phyloP scores from a whole-genome alignment of 1,139 yeast species.

The Yamadazyma aaseri region DNA sequence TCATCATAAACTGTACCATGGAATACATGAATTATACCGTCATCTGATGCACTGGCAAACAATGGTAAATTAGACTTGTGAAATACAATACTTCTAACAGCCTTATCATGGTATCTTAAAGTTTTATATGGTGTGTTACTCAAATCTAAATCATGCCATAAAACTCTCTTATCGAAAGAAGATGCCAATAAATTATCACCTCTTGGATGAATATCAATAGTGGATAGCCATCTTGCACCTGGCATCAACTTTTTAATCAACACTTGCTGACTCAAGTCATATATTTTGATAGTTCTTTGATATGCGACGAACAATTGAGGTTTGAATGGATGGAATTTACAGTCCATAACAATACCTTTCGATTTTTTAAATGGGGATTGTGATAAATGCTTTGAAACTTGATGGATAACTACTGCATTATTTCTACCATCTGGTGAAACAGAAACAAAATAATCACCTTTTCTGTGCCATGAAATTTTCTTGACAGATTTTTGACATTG shows the following conservation, averaged over 20 bases:
- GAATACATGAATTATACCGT: conserved; percentile 90
- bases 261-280: conserved; percentile 85
- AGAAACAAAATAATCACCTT: conserved; percentile 94
- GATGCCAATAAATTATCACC: conserved; percentile 94
- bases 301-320: conserved; percentile 94
- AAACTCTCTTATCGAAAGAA: conserved; percentile 89
- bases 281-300: conserved; percentile 86
- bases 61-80: conserved; percentile 85
- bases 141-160: conserved; percentile 96
- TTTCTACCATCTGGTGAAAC: conserved; percentile 90
- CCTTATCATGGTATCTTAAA: conserved; percentile 89
- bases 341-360: conserved; percentile 93
- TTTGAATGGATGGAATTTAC: conserved; percentile 93
- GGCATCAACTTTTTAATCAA: conserved; percentile 83
- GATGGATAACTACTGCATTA: conserved; percentile 90
- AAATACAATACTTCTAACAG: conserved; percentile 84
- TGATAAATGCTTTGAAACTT: conserved; percentile 90
- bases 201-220: conserved; percentile 91
- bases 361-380: conserved; percentile 95
- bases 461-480: conserved; percentile 91
- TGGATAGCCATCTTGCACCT: conserved; percentile 93
- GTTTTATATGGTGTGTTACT: conserved; percentile 92
- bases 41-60: conserved; percentile 96
- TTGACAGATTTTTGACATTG: conserved; percentile 74
- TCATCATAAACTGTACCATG: conserved; percentile 97